Conservation (phyloP, 2,329 filamentous ascomycete genomes). For the Fusarium marasasianum region DNA sequence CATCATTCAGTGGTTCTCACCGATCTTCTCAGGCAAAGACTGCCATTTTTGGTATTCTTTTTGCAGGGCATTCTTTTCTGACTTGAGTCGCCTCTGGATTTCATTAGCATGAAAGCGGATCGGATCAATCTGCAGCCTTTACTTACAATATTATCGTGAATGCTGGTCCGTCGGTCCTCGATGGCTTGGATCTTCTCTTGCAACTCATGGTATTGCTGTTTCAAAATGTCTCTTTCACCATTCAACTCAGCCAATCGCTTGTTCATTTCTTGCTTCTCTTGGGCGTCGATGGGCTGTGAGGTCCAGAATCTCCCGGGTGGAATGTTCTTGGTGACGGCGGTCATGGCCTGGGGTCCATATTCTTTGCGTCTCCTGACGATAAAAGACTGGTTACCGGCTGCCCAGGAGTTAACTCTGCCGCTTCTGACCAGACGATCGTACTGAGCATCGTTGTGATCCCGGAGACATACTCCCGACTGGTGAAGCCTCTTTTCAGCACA, state of each 20-base stretch:
- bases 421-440: constrained; percentile 71
- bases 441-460: constrained; percentile 72
- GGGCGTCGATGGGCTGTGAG: constrained; percentile 76
- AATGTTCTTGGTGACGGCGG: constrained; percentile 72
- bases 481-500: constrained; percentile 79
- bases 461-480: constrained; percentile 70
- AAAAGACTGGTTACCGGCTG: constrained; percentile 72
- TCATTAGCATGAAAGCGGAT: constrained; percentile 28
- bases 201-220: constrained; percentile 46
- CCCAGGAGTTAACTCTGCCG: constrained; percentile 71
- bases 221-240: constrained; percentile 49
- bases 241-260: constrained; percentile 58
- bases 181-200: constrained; percentile 54
- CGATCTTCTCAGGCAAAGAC: constrained; percentile 75
- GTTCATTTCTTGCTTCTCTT: constrained; percentile 70
- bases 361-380: constrained; percentile 76
- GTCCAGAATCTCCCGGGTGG: constrained; percentile 75
- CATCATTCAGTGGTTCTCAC: constrained; percentile 55
- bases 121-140: not conserved
- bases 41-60: constrained; percentile 71
- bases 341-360: constrained; percentile 79
- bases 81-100: constrained; percentile 58
- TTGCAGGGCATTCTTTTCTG: constrained; percentile 75
- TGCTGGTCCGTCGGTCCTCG: constrained; percentile 53
- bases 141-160: constrained; percentile 53